Evolutionary conservation across 129 eudicot genomes (phyloP).

Genomic region (Flaveria ramosissima): DNA sequence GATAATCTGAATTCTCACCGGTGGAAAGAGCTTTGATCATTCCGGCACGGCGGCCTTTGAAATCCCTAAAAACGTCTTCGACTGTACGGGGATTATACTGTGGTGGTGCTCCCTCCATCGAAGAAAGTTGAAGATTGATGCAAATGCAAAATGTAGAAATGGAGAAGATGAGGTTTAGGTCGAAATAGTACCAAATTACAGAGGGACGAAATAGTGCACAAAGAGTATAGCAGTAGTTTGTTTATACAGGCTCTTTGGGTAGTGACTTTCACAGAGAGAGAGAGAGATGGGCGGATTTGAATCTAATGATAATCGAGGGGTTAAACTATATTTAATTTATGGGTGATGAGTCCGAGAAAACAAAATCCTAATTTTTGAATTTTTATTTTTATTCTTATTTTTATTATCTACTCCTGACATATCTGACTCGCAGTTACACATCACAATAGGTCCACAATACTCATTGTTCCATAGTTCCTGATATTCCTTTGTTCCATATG

Average conservation of each 20-base stretch:
- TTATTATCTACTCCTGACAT: no score
- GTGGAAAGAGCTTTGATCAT: slow-evolving; percentile 80
- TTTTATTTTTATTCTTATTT: background rate
- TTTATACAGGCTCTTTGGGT: no score
- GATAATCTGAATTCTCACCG: slow-evolving; percentile 36
- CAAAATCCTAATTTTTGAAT: slow-evolving; percentile 30
- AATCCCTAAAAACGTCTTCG: slow-evolving; percentile 88
- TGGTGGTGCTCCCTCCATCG: slow-evolving; percentile 41
- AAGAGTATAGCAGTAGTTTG: no score
- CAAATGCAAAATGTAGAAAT: slow-evolving; percentile 9
- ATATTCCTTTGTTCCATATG: no score
- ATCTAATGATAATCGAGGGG: slow-evolving; percentile 43
- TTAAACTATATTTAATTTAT: slow-evolving; percentile 55
- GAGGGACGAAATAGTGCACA: background rate
- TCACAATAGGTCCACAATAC: no score
- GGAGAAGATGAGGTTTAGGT: slow-evolving; percentile 20
- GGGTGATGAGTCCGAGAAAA: slow-evolving; percentile 57
- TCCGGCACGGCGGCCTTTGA: slow-evolving; percentile 72
- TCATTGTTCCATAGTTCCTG: no score
- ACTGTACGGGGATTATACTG: slow-evolving; percentile 80
- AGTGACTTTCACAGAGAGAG: background rate
- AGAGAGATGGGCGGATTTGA: slow-evolving; percentile 67
- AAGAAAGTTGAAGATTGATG: background rate
- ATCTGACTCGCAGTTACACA: no score
- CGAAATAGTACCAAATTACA: background rate